Percentiles rank a stretch among this genome's conserved stretches.
These are phyloP conservation scores for Salmacisia buchloeana DNA, from an alignment of 1,284 basidiomycete species.

Conservation along the genomic window DNA sequence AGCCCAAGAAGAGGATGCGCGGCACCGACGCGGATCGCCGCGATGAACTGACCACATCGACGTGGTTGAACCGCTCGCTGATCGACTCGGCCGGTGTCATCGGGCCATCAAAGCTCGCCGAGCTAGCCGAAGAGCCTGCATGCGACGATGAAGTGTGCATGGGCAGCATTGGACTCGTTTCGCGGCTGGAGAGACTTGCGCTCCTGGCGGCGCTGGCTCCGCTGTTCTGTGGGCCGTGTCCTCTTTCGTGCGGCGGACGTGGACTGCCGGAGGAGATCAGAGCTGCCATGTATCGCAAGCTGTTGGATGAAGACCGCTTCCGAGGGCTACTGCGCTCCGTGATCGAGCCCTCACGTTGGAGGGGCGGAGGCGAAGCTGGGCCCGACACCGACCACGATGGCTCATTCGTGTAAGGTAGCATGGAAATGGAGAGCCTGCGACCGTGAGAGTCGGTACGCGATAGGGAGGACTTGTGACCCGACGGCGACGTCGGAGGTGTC, in stretches of 20 bases:
- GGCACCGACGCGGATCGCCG: neutral
- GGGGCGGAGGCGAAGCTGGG: neutral
- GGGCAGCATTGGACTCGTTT: neutral
- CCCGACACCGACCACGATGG: neutral
- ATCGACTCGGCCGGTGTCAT: neutral
- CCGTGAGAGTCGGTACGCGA: neutral
- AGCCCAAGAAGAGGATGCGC: too few relatives aligned
- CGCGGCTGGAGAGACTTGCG: neutral
- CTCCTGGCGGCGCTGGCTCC: too few relatives aligned
- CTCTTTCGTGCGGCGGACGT: neutral
- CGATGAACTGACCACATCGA: neutral
- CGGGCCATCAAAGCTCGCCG: neutral
- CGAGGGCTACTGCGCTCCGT: neutral
- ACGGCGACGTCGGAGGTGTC: too few relatives aligned
- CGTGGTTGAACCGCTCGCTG: neutral
- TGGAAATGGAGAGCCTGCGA: neutral
- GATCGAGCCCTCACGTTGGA: neutral
- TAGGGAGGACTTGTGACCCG: too few relatives aligned
- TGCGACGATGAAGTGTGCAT: neutral
- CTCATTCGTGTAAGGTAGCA: neutral
- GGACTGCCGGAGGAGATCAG: neutral
- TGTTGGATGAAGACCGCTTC: neutral
- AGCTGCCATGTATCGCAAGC: neutral
- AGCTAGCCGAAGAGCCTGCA: slow-evolving; percentile 1
- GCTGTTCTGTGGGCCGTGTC: neutral